A percentile compares a stretch with the other conserved stretches of the same genome.
Conservation (phyloP, 2,329 filamentous ascomycete genomes). For the Furcasterigmium furcatum region DNA sequence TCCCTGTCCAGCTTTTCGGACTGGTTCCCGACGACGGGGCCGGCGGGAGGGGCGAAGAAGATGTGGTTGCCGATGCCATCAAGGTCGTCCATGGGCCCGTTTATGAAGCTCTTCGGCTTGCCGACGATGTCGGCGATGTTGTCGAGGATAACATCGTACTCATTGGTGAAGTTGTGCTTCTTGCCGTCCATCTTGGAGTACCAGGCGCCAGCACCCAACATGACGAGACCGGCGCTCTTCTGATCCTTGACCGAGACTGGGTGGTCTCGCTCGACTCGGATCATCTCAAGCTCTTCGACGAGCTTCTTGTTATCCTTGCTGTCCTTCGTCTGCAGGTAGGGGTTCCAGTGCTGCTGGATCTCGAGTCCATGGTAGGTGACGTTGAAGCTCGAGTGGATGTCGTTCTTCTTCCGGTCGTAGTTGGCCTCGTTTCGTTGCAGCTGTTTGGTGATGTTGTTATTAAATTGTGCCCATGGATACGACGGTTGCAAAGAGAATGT, state of each 20-base stretch:
- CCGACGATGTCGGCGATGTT: constrained; percentile 15
- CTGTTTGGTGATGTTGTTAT: background rate
- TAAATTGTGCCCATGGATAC: background rate
- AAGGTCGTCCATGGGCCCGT: constrained; percentile 14
- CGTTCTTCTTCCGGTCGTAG: background rate
- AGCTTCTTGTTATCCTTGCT: constrained; percentile 12
- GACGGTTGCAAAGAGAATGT: background rate
- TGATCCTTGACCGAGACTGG: constrained; percentile 11
- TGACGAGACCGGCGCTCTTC: constrained; percentile 15
- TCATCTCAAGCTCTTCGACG: constrained; percentile 16
- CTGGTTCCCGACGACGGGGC: constrained; percentile 14
- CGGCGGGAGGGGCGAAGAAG: constrained; percentile 21
- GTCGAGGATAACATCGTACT: constrained; percentile 14
- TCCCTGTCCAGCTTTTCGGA: constrained; percentile 6
- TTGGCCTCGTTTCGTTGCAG: constrained; percentile 1
- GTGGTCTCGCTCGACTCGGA: constrained; percentile 12
- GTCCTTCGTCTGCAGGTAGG: constrained; percentile 45
- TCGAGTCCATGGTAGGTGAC: constrained; percentile 40
- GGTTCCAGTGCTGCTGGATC: constrained; percentile 60
- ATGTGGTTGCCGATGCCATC: constrained; percentile 23
- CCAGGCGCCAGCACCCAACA: constrained; percentile 22
- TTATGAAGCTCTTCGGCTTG: constrained; percentile 12
- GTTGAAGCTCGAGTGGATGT: constrained; percentile 11
- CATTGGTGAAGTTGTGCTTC: constrained; percentile 10
- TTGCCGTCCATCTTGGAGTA: too few relatives aligned